Conservation (phyloP, 2,329 filamentous ascomycete species). For the Penicillium fuscoglaucum region DNA sequence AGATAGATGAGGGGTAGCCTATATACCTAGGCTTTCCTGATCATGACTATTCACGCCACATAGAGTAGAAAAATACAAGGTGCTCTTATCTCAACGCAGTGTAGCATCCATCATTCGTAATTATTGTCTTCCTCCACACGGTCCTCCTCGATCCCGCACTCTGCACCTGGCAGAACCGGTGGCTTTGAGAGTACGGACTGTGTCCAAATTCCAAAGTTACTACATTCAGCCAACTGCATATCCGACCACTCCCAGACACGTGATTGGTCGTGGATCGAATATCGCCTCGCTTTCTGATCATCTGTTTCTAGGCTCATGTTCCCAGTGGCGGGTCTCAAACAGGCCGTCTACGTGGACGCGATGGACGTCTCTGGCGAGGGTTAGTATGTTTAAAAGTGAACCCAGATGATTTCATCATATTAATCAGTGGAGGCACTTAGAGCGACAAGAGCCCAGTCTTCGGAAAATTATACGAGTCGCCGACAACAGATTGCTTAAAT, state of each 20-base stretch:
- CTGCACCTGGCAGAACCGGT: neutral
- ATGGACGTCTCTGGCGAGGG: neutral
- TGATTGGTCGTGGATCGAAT: neutral
- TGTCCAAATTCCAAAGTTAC: neutral
- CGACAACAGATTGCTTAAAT: slow-evolving; percentile 4
- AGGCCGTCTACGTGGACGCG: too few relatives aligned
- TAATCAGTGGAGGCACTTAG: neutral
- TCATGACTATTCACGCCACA: slow-evolving; percentile 19
- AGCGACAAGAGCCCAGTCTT: neutral
- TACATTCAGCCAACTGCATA: slow-evolving; percentile 2
- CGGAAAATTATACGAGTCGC: neutral
- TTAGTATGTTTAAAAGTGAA: neutral
- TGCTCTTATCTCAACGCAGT: neutral
- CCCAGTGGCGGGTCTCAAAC: neutral
- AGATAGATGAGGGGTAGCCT: slow-evolving; percentile 10
- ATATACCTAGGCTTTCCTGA: slow-evolving; percentile 1
- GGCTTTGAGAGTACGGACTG: neutral
- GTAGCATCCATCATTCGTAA: neutral
- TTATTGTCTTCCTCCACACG: neutral
- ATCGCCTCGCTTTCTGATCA: neutral
- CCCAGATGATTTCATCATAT: too few relatives aligned
- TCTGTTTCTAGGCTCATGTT: neutral
- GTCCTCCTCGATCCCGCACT: neutral
- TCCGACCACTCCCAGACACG: neutral
- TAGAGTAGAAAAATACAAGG: slow-evolving; percentile 18